Conservation (phyloP, 495 filamentous ascomycete species). For the Collariella sp. region DNA sequence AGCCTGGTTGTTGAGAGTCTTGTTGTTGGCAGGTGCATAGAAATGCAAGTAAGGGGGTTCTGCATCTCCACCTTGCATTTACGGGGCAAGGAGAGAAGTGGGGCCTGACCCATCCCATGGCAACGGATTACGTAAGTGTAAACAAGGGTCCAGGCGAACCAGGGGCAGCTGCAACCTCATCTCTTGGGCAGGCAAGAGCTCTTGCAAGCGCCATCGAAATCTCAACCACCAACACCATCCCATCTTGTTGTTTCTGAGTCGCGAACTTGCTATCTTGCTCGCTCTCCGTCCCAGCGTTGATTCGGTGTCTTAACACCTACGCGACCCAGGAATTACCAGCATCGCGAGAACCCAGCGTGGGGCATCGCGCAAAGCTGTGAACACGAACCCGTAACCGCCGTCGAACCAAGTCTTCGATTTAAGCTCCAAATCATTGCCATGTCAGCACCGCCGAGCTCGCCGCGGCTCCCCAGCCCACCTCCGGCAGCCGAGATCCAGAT, state of each 20-base stretch:
- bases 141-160: neutral
- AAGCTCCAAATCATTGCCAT: conserved; percentile 21
- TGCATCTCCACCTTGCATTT: neutral
- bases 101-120: neutral
- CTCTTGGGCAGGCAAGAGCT: neutral
- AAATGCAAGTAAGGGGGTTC: neutral
- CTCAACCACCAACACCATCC: neutral
- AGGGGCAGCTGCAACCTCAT: neutral
- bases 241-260: no score
- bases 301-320: no score
- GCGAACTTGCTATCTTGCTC: no score
- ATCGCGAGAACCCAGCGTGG: no score
- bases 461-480: conserved; percentile 79
- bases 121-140: neutral
- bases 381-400: neutral
- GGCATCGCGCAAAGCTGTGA: no score
- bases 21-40: neutral
- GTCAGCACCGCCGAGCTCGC: conserved; percentile 68
- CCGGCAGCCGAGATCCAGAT: conserved; percentile 87
- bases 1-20: no score
- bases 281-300: no score
- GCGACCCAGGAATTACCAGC: no score
- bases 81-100: neutral
- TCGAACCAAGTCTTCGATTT: no score
- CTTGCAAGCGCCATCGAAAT: neutral